phyloP scores from a whole-genome alignment of 805 yeast species.

The Candida qinlingensis region DNA sequence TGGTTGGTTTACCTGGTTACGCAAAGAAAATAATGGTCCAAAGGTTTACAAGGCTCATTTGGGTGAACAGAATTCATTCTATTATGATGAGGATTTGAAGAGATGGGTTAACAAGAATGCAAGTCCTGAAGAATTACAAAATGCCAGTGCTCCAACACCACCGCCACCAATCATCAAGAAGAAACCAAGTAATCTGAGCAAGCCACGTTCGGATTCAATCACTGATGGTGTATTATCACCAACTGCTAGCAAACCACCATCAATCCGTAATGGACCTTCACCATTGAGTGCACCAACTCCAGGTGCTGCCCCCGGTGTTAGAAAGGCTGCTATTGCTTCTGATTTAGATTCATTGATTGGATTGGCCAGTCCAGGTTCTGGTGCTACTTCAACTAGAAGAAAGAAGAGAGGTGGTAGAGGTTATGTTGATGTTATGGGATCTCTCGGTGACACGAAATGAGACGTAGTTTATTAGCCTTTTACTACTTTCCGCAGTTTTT shows the following conservation, averaged over 20 bases:
- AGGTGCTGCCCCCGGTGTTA: neutral
- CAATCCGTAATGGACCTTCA: conserved; percentile 3
- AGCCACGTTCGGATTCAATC: conserved; percentile 35
- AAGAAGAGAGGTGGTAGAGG: conserved; percentile 47
- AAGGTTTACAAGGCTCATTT: conserved; percentile 80
- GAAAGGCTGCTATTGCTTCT: conserved; percentile 7
- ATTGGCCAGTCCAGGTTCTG: conserved; percentile 24
- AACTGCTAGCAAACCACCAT: conserved; percentile 1
- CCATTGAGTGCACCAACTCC: conserved; percentile 1
- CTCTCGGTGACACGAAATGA: neutral
- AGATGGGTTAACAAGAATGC: conserved; percentile 81
- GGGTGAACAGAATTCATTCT: conserved; percentile 71
- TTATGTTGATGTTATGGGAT: conserved; percentile 60
- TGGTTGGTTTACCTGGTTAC: conserved; percentile 62
- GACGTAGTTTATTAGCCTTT: too few relatives aligned
- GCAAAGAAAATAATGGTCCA: conserved; percentile 52
- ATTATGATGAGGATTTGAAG: conserved; percentile 76
- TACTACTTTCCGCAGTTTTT: too few relatives aligned
- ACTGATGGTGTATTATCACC: conserved; percentile 10
- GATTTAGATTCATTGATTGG: conserved; percentile 41
- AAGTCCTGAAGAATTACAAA: conserved; percentile 57
- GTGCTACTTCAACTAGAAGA: conserved; percentile 28
- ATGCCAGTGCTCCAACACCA: conserved; percentile 69
- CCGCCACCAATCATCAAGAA: conserved; percentile 39
- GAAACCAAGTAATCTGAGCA: conserved; percentile 28